Evolutionary conservation across 495 filamentous ascomycete species (phyloP), one percentile per base, ranked within the genome.

Genomic region (Immersiella caudata): DNA sequence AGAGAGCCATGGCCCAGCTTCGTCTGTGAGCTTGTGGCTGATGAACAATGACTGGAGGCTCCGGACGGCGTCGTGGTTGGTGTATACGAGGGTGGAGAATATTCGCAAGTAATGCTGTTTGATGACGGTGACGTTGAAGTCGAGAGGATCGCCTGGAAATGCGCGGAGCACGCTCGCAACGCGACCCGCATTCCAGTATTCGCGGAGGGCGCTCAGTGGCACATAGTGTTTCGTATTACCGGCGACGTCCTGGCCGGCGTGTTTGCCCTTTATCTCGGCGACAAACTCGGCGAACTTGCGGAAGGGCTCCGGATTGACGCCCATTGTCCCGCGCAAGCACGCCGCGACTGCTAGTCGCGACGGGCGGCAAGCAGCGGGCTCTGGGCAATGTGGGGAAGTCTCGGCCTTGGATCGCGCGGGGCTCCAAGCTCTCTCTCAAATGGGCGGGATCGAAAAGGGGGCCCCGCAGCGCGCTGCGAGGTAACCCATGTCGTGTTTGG

Each of bases 71-170:
- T 56, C 35, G 40, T 62, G 26, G 26, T 29, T 24, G 18, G 55
- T 67, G 33, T 67, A 67, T 18, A 72, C 72, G 22, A 74, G 72
- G 5, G 66, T 70, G 21, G 72, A 74, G 50, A 74, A 74, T 3
- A 65, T 68, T 12, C 72, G 72, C 26, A 74, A 51, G 55, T 72
- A 71, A 14, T 66, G 40, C 0, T 62, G 25, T 46, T 12, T 49
- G 36, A 74, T 71, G 14, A 40, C 27, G 20, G 56, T 50, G 29
- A 68, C 58, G 61, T 59, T 2, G 16, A 68, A 55, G 11, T 64
- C 33, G 52, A 71, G 58, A 20, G 57, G 65, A 0, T 50, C n/a
- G 40, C 40, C 40, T 0, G 46, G 4, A 36, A 50, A 68, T 22
- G 65, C 63, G 35, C 64, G 55, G 9, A 70, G 65, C 5, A 72